phyloP scores from a whole-genome alignment of 768 basidiomycete species.

The Macrolepiota albuminosa region DNA sequence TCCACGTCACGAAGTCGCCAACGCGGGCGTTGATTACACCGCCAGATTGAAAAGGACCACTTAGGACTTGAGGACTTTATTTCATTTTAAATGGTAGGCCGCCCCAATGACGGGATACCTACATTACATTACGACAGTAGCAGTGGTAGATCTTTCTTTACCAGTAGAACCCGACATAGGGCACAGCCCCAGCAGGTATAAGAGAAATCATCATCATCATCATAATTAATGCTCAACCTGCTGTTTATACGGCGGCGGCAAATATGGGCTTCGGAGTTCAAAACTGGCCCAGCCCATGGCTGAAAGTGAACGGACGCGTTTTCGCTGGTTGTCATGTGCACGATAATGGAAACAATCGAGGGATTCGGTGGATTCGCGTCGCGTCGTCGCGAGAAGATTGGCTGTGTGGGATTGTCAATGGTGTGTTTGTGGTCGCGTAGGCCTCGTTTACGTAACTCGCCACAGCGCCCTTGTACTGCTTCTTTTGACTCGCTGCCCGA shows the following conservation, averaged over 20 bases:
- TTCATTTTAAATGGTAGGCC: not conserved
- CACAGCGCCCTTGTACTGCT: conserved; percentile 7
- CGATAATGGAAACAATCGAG: not conserved
- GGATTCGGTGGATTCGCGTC: not conserved
- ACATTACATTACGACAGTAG: no score
- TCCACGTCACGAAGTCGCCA: not conserved
- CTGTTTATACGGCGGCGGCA: no score
- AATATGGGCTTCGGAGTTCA: not conserved
- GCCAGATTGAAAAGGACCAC: not conserved
- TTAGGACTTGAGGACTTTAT: not conserved
- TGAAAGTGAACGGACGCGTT: not conserved
- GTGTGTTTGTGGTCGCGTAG: not conserved
- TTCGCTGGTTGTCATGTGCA: not conserved
- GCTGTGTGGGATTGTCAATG: not conserved
- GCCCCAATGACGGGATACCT: not conserved
- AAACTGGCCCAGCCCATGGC: not conserved
- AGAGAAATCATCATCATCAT: no score
- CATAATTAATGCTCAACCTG: no score
- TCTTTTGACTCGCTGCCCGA: conserved; percentile 6
- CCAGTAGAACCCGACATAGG: no score
- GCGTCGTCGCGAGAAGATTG: not conserved
- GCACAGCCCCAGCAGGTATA: no score
- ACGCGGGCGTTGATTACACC: not conserved
- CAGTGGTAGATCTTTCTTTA: no score
- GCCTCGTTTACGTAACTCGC: conserved; percentile 13